Evolutionary conservation across 768 basidiomycete species (phyloP).

Genomic region (Obba rivulosa): DNA sequence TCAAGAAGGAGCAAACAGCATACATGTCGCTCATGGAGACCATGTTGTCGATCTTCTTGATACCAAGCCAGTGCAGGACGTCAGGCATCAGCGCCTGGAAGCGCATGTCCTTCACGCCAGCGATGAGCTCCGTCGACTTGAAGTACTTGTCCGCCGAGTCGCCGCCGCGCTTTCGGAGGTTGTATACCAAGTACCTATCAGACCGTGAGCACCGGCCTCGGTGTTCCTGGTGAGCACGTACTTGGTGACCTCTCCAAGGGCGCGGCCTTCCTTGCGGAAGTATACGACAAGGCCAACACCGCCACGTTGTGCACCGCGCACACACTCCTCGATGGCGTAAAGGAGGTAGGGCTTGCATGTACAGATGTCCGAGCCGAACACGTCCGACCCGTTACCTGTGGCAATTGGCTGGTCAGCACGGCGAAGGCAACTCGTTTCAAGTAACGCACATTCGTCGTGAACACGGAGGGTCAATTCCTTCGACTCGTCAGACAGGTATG

Average conservation of each 20-base stretch:
- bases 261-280: conserved; percentile 91
- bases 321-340: conserved; percentile 91
- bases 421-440: not conserved
- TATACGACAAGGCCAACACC: conserved; percentile 94
- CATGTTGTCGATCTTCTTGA: conserved; percentile 85
- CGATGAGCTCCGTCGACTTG: conserved; percentile 87
- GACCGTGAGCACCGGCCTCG: not conserved
- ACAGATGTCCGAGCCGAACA: conserved; percentile 91
- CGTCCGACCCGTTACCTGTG: conserved; percentile 89
- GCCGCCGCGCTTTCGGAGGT: conserved; percentile 90
- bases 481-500: conserved; percentile 64
- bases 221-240: conserved; percentile 27
- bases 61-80: conserved; percentile 91
- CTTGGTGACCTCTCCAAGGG: conserved; percentile 92
- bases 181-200: conserved; percentile 85
- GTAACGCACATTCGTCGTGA: conserved; percentile 78
- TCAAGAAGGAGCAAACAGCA: no score
- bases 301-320: conserved; percentile 74
- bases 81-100: conserved; percentile 96
- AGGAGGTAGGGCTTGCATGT: conserved; percentile 91
- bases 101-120: conserved; percentile 95
- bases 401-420: not conserved
- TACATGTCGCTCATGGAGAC: conserved; percentile 85
- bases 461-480: conserved; percentile 85
- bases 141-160: conserved; percentile 94